Conservation (phyloP, 768 basidiomycete species). For the Kwoniella mangroviensis region DNA sequence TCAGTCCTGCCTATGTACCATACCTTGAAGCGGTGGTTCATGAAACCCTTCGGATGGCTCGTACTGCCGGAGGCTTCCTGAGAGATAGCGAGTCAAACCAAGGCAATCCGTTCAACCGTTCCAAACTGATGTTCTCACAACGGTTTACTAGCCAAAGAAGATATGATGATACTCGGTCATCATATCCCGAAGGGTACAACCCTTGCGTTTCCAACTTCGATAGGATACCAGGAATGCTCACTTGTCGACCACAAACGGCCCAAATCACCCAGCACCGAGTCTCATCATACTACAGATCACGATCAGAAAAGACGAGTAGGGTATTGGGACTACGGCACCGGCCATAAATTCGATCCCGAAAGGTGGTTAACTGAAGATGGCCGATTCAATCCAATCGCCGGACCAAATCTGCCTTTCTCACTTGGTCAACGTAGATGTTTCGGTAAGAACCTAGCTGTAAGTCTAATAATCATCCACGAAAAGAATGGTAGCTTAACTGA, state of each 20-base stretch:
- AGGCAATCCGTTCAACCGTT: too few relatives aligned
- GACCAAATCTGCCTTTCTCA: conserved; percentile 49
- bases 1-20: conserved; percentile 33
- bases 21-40: conserved; percentile 53
- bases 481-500: not conserved
- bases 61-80: conserved; percentile 39
- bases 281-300: not conserved
- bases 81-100: conserved; percentile 31
- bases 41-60: conserved; percentile 44
- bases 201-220: conserved; percentile 33
- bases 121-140: too few relatives aligned
- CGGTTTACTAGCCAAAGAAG: conserved; percentile 32
- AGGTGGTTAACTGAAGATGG: conserved; percentile 42
- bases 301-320: conserved; percentile 21
- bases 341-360: conserved; percentile 42
- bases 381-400: conserved; percentile 39
- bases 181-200: conserved; percentile 44
- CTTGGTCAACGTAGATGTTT: conserved; percentile 51
- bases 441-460: conserved; percentile 50
- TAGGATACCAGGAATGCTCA: conserved; percentile 30
- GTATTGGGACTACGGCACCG: conserved; percentile 38
- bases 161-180: conserved; percentile 46
- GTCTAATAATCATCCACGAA: conserved; percentile 5
- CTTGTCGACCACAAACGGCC: not conserved
- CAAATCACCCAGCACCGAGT: too few relatives aligned